A percentile compares a stretch with the other conserved stretches of the same genome.
These are phyloP conservation scores for Crataegus laevigata DNA, from an alignment of 306 rosid species.

Conservation along the genomic window DNA sequence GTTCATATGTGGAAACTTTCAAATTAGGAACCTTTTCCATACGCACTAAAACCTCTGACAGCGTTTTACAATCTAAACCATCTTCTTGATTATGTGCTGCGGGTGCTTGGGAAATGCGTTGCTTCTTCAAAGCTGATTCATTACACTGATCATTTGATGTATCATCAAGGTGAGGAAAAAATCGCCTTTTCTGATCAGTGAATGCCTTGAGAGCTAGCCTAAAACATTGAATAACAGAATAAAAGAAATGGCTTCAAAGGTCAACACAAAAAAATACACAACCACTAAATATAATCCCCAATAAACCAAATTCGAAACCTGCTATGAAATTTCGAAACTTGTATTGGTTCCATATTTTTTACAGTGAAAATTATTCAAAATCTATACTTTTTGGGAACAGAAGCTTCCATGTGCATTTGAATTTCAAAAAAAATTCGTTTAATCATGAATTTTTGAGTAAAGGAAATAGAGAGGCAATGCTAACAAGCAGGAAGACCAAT, in stretches of 20 bases:
- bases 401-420: background rate
- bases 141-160: conserved; percentile 31
- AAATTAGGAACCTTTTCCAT: conserved; percentile 65
- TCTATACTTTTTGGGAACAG: background rate
- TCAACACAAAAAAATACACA: background rate
- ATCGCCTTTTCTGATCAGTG: conserved; percentile 81
- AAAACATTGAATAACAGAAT: conserved; percentile 21
- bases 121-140: conserved; percentile 57
- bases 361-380: background rate
- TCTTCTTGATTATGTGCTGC: conserved; percentile 49
- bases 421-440: background rate
- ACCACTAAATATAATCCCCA: background rate
- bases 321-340: too few relatives aligned
- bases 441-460: background rate
- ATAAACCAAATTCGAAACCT: background rate
- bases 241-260: background rate
- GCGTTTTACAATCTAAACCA: conserved; percentile 36
- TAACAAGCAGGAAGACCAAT: background rate
- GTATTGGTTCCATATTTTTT: too few relatives aligned
- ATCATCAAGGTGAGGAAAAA: conserved; percentile 82
- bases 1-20: conserved; percentile 58
- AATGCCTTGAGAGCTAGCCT: conserved; percentile 97
- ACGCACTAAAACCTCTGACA: conserved; percentile 44
- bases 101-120: conserved; percentile 34
- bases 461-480: background rate